These are phyloP conservation scores for Diversispora eburnea DNA, from an alignment of 192 early-diverging fungal species.

Conservation along the genomic window DNA sequence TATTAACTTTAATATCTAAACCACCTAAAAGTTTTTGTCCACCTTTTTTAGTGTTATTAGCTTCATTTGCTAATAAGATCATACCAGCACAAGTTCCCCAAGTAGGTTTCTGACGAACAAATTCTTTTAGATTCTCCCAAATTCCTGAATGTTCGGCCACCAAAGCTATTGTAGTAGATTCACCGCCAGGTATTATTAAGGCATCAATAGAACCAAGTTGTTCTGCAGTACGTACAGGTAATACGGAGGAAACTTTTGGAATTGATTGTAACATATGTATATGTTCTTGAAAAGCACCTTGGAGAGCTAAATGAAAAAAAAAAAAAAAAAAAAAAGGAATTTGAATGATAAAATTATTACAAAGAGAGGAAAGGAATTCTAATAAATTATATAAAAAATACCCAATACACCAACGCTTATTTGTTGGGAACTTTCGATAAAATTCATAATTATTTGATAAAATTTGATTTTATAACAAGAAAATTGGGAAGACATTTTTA, in stretches of 20 bases:
- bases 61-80: conserved; percentile 82
- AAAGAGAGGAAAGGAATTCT: too few species aligned
- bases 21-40: conserved; percentile 85
- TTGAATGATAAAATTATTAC: too few species aligned
- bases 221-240: conserved; percentile 65
- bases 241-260: conserved; percentile 49
- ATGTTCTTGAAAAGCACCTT: conserved; percentile 95
- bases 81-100: conserved; percentile 97
- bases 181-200: conserved; percentile 93
- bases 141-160: conserved; percentile 84
- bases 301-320: conserved; percentile 60
- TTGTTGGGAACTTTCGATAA: too few species aligned
- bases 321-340: neutral
- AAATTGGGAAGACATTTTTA: too few species aligned
- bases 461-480: too few species aligned
- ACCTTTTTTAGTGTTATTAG: conserved; percentile 72
- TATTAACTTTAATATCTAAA: conserved; percentile 76
- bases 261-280: conserved; percentile 75
- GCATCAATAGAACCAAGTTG: conserved; percentile 77
- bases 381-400: too few species aligned
- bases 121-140: conserved; percentile 72
- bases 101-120: conserved; percentile 73
- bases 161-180: conserved; percentile 90
- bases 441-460: too few species aligned
- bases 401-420: too few species aligned